phyloP scores from a whole-genome alignment of 106 monocot species.

The Dendrobium chrysotoxum region DNA sequence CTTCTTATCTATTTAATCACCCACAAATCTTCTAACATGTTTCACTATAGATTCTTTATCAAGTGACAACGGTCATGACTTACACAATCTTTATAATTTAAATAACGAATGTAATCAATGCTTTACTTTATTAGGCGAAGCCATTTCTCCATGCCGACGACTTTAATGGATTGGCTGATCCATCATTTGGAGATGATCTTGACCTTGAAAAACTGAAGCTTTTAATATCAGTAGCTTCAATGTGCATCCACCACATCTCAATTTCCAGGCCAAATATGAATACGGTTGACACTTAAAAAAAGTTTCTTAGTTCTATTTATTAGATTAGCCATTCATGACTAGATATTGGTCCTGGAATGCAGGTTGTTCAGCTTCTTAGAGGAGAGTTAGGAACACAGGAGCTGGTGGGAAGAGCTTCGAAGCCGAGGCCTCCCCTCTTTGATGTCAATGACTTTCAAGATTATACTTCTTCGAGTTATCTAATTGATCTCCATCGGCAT shows the following conservation, averaged over 20 bases:
- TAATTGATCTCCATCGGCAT: constrained; percentile 78
- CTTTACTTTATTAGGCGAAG: constrained; percentile 46
- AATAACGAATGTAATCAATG: neutral
- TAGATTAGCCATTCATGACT: neutral
- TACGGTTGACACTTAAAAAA: constrained; percentile 22
- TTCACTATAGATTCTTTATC: too few species aligned
- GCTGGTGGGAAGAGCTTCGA: constrained; percentile 18
- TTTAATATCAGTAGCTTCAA: constrained; percentile 45
- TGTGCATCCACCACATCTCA: constrained; percentile 76
- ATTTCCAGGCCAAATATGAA: constrained; percentile 67
- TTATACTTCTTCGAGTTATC: constrained; percentile 70
- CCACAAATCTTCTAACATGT: too few species aligned
- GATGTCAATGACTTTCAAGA: constrained; percentile 50
- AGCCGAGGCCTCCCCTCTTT: constrained; percentile 18
- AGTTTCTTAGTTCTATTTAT: neutral
- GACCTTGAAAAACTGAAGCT: constrained; percentile 46
- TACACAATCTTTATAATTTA: too few species aligned
- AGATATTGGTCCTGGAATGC: neutral
- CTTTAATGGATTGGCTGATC: constrained; percentile 48
- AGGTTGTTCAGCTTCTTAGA: constrained; percentile 47
- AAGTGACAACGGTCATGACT: too few species aligned
- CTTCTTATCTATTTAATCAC: too few species aligned
- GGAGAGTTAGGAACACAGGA: constrained; percentile 39
- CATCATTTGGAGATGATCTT: constrained; percentile 34
- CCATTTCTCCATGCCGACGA: constrained; percentile 51